phyloP scores from a whole-genome alignment of 495 filamentous ascomycete species.

The Durotheca rogersii region DNA sequence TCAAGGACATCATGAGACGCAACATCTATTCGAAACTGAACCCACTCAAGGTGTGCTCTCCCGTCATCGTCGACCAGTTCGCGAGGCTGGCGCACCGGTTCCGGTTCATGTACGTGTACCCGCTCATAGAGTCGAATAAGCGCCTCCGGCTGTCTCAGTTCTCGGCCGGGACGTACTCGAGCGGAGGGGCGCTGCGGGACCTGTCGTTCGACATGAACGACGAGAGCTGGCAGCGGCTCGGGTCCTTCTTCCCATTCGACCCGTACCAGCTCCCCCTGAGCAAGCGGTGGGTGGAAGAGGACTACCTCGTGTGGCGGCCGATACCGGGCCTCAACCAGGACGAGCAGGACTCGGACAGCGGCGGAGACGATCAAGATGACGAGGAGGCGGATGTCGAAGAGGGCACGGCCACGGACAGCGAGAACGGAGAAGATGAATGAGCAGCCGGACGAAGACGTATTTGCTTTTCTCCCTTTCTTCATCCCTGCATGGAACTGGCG shows the following conservation, averaged over 20 bases:
- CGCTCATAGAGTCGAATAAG: conserved; percentile 89
- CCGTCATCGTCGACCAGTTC: conserved; percentile 85
- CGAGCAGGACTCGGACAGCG: conserved; percentile 53
- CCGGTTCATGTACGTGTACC: conserved; percentile 81
- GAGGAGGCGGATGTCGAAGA: conserved; percentile 57
- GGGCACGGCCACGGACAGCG: conserved; percentile 51
- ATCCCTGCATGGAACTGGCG: conserved; percentile 3
- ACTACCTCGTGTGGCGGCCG: conserved; percentile 81
- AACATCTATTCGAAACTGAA: conserved; percentile 87
- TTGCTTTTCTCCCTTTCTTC: too few relatives aligned
- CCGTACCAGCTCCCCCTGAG: conserved; percentile 86
- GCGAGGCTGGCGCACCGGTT: conserved; percentile 82
- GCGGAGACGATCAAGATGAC: conserved; percentile 40
- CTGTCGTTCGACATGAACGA: conserved; percentile 60
- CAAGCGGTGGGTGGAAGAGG: conserved; percentile 78
- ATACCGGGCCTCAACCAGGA: conserved; percentile 65
- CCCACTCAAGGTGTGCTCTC: conserved; percentile 94
- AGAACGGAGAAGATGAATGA: conserved; percentile 38
- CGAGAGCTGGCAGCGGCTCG: conserved; percentile 73
- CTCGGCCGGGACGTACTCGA: conserved; percentile 45
- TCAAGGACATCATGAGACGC: conserved; percentile 68
- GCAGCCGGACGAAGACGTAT: conserved; percentile 9
- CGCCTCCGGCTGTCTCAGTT: conserved; percentile 68
- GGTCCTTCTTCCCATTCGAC: conserved; percentile 96
- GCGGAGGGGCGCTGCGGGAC: conserved; percentile 60